Base-by-base conservation (phyloP, 2,329 filamentous ascomycete genomes). In the Balansia obtecta region DNA sequence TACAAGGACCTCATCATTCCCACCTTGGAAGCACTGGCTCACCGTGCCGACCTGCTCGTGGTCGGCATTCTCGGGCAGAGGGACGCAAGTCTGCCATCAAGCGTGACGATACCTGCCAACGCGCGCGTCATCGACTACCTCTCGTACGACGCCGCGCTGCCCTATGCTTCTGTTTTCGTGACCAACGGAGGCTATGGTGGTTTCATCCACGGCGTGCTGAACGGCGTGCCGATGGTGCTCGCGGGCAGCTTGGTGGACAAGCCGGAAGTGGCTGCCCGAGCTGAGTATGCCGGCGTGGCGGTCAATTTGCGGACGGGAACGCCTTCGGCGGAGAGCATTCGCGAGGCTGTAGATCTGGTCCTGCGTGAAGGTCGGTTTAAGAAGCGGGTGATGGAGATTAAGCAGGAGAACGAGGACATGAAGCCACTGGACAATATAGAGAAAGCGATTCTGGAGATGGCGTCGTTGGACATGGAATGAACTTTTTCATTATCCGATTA, bases 171-270 rank as follows among this genome's bases (percentile, higher is more conserved):
- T 40, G 64, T 72, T 0, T 72, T 76, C 30, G 63, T 77, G 15
- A 66, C 66, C 11, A 77, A 76, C 45, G 73, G 67, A 11, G 72
- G 73, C 3, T 77, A 73, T 50, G 71, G 73, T 4, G 71, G 70
- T 1, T 66, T 74, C 45, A 63, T 68, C 20, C 71, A 75, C 50
- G 67, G 65, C 2, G 58, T 75, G 2, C 62, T 66, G 32, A 66
- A 71, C 50, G 71, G 71, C 0, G 68, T 74, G 18, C 73, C 73
- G 1, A 65, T 75, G 57, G 68, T 77, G 2, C 58, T 75, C 22
- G 66, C 70, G 0, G 73, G 73, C 1, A 57, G 60, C 16, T 63
- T 60, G 22, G 66, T 67, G 37, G 70, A 71, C 45, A 72, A 72
- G 58, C 59, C 63, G 2, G 68, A 73, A 54, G 66, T 70, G 12